Percentiles rank a stretch among this genome's conserved stretches.
These are phyloP conservation scores for Flaveria trinervia DNA, from an alignment of 129 eudicot genomes.

Conservation along the genomic window DNA sequence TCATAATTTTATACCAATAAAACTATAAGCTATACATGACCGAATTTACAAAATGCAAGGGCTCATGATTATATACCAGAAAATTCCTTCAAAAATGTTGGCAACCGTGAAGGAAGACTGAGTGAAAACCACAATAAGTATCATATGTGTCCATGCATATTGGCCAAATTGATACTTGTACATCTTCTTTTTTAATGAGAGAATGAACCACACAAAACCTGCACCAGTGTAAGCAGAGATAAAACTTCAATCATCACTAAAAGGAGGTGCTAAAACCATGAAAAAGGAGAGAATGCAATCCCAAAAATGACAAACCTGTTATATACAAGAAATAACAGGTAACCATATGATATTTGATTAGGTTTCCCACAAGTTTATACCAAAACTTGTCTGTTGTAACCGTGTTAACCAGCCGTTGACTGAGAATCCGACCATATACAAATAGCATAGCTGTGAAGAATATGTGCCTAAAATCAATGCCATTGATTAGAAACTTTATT, in stretches of 20 bases:
- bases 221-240: constrained; percentile 26
- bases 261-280: not conserved
- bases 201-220: constrained; percentile 95
- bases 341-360: constrained; percentile 88
- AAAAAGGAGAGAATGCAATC: not conserved
- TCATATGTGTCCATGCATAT: constrained; percentile 97
- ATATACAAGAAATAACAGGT: constrained; percentile 85
- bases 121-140: constrained; percentile 83
- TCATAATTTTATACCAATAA: not conserved
- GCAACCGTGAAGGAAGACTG: constrained; percentile 92
- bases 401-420: constrained; percentile 84
- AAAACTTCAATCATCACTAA: not conserved
- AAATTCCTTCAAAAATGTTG: constrained; percentile 89
- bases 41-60: not conserved
- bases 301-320: constrained; percentile 55
- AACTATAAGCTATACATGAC: constrained; percentile 13
- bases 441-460: constrained; percentile 93
- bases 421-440: constrained; percentile 90
- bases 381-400: constrained; percentile 72
- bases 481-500: not conserved
- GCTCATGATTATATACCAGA: constrained; percentile 54
- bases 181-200: constrained; percentile 84
- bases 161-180: constrained; percentile 98
- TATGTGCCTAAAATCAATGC: constrained; percentile 65
- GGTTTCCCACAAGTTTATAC: constrained; percentile 71